Evolutionary conservation across 805 yeast genomes (phyloP).

Genomic region (Spathaspora girioi): DNA sequence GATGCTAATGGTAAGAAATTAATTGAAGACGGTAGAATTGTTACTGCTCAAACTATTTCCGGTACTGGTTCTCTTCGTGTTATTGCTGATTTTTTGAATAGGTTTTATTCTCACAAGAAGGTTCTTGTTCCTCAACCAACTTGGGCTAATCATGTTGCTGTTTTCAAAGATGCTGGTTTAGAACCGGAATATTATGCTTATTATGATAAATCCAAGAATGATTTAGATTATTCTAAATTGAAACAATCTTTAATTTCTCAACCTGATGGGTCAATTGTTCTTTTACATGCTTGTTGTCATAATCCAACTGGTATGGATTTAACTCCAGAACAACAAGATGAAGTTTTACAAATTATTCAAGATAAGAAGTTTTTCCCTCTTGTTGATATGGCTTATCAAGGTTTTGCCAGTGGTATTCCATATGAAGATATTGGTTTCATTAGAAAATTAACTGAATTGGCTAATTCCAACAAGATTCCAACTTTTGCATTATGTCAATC

Average conservation of each 20-base stretch:
- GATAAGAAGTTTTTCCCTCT: slow-evolving; percentile 67
- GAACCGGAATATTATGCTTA: slow-evolving; percentile 62
- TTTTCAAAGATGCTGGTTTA: slow-evolving; percentile 72
- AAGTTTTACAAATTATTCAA: slow-evolving; percentile 61
- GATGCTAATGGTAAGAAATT: slow-evolving; percentile 54
- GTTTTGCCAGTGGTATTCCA: slow-evolving; percentile 84
- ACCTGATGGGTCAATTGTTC: slow-evolving; percentile 58
- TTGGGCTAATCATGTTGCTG: slow-evolving; percentile 91
- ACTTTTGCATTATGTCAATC: slow-evolving; percentile 53
- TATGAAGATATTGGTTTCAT: slow-evolving; percentile 59
- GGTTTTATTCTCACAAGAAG: slow-evolving; percentile 52
- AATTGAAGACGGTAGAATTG: slow-evolving; percentile 59
- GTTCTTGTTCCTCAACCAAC: slow-evolving; percentile 83
- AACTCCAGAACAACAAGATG: slow-evolving; percentile 72
- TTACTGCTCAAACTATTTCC: slow-evolving; percentile 83
- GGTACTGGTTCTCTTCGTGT: slow-evolving; percentile 95
- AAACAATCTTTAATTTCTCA: slow-evolving; percentile 53
- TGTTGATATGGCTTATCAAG: slow-evolving; percentile 94
- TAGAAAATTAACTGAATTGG: slow-evolving; percentile 43
- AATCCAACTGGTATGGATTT: slow-evolving; percentile 97
- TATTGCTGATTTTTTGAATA: slow-evolving; percentile 69
- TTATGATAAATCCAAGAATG: slow-evolving; percentile 59
- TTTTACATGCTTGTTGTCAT: slow-evolving; percentile 94
- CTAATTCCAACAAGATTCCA: slow-evolving; percentile 47
- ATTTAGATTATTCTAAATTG: slow-evolving; percentile 63